Evolutionary conservation across 2,329 filamentous ascomycete species (phyloP).

Genomic region (Fusarium oxysporum): DNA sequence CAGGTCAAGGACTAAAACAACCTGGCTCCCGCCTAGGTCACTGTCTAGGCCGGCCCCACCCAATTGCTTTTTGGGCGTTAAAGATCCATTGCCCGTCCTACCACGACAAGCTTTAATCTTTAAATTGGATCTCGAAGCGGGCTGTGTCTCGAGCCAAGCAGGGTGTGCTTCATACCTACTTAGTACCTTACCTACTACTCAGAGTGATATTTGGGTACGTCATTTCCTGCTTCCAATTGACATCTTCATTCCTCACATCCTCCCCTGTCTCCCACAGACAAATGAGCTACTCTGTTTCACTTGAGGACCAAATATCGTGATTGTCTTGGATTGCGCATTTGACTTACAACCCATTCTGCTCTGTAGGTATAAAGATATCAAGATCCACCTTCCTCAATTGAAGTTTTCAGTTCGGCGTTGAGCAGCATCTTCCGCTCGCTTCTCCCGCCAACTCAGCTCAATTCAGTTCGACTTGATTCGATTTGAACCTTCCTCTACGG

Average conservation of each 20-base stretch:
- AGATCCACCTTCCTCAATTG: background rate
- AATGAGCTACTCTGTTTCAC: background rate
- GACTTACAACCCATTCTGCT: slow-evolving; percentile 14
- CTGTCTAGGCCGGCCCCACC: background rate
- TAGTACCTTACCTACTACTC: slow-evolving; percentile 20
- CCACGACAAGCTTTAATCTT: slow-evolving; percentile 27
- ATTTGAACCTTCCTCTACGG: slow-evolving; percentile 9
- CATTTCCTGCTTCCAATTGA: slow-evolving; percentile 4
- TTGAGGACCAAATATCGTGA: background rate
- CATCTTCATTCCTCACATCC: slow-evolving; percentile 20
- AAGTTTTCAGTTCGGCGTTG: background rate
- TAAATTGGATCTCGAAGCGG: slow-evolving; percentile 27
- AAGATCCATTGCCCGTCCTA: slow-evolving; percentile 16
- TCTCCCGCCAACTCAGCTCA: slow-evolving; percentile 16
- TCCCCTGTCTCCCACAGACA: slow-evolving; percentile 12
- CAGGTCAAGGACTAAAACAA: slow-evolving; percentile 19
- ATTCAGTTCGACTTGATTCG: slow-evolving; percentile 10
- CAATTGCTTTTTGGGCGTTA: slow-evolving; percentile 13
- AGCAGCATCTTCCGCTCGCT: slow-evolving; percentile 30
- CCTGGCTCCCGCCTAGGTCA: slow-evolving; percentile 9
- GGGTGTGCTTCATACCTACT: slow-evolving; percentile 7
- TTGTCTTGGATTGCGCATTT: slow-evolving; percentile 30
- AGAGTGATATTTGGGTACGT: slow-evolving; percentile 2
- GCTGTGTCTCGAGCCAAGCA: slow-evolving; percentile 32
- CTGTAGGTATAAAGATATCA: slow-evolving; percentile 21